Conservation (phyloP, 2,329 filamentous ascomycete genomes). For the Pseudogymnoascus pannorum region DNA sequence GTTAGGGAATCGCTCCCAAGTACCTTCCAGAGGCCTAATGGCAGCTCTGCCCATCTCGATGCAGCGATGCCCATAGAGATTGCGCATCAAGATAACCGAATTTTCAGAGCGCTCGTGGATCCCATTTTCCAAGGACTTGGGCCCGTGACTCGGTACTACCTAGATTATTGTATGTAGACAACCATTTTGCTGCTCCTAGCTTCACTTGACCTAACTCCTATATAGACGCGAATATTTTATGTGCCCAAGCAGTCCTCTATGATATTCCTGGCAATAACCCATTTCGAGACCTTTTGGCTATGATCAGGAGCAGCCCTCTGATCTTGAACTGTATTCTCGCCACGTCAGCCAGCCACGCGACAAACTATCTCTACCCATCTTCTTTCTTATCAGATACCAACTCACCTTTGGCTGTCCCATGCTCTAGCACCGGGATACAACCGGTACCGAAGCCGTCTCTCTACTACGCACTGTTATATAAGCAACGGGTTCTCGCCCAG, state of each 20-base stretch:
- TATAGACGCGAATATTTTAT: background rate
- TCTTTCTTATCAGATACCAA: background rate
- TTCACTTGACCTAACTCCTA: background rate
- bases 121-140: background rate
- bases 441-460: background rate
- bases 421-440: background rate
- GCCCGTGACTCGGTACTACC: background rate
- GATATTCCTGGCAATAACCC: background rate
- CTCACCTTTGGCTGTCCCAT: background rate
- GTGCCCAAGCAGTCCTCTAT: background rate
- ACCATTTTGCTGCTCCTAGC: background rate
- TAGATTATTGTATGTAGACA: background rate
- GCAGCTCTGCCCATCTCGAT: background rate
- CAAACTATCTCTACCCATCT: background rate
- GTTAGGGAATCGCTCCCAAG: background rate
- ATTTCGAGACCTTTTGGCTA: background rate
- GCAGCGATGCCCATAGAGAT: background rate
- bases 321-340: background rate
- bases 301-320: background rate
- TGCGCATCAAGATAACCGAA: background rate
- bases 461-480: background rate
- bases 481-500: background rate
- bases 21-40: background rate
- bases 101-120: background rate
- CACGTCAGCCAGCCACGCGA: background rate